phyloP scores from a whole-genome alignment of 2,329 filamentous ascomycete species.

The Trichoderma atroviride region DNA sequence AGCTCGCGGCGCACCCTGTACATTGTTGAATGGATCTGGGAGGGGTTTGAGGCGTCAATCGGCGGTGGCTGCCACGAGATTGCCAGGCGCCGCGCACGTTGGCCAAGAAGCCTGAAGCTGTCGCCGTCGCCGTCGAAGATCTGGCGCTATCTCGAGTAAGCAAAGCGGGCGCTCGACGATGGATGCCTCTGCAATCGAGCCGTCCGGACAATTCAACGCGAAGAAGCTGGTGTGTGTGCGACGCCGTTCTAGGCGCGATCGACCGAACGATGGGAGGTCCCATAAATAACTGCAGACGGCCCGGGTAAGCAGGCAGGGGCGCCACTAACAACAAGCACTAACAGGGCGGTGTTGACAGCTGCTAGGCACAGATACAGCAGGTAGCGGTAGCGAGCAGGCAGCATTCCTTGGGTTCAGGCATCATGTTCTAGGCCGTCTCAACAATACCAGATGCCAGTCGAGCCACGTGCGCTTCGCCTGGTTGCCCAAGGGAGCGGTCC shows the following conservation, averaged over 20 bases:
- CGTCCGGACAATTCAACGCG: constrained; percentile 1
- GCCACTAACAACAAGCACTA: background rate
- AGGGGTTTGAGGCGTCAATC: constrained; percentile 5
- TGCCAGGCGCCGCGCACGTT: background rate
- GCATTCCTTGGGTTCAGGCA: background rate
- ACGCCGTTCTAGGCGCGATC: constrained; percentile 20
- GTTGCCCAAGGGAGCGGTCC: background rate
- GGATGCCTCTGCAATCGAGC: background rate
- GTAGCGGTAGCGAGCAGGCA: background rate
- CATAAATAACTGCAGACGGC: constrained; percentile 13
- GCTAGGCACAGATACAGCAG: constrained; percentile 16
- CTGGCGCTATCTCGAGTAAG: background rate
- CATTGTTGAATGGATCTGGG: constrained; percentile 16
- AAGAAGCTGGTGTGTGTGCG: constrained; percentile 19
- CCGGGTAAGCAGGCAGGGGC: constrained; percentile 16
- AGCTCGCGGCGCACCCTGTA: constrained; percentile 14
- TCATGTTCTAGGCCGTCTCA: background rate
- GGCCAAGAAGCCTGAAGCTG: background rate
- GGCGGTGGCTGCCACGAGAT: background rate
- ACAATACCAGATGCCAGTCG: background rate
- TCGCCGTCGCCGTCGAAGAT: background rate
- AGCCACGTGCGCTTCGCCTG: background rate
- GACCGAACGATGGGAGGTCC: constrained; percentile 15
- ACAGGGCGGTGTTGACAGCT: background rate
- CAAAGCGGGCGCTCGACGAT: background rate